Percentiles rank a stretch among this genome's conserved stretches.
Conservation (phyloP, 345 rosid species). For the Rhodamnia rubescens region DNA sequence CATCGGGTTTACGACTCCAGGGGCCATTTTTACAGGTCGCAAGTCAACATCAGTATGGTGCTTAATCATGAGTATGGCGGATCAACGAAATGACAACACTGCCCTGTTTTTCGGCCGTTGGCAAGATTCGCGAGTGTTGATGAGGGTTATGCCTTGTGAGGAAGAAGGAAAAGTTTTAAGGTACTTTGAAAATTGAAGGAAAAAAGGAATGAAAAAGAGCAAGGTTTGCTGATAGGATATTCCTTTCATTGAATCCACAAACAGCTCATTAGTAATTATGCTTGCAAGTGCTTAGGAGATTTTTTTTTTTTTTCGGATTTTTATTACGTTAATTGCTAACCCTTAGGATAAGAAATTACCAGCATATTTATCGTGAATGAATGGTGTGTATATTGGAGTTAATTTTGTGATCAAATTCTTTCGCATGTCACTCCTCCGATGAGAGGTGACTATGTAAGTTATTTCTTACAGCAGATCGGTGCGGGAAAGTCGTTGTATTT, state of each 20-base stretch:
- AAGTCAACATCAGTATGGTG: background rate
- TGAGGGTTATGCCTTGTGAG: background rate
- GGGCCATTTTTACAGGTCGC: background rate
- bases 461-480: accelerated
- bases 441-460: background rate
- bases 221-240: background rate
- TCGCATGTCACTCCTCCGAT: background rate
- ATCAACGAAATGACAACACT: background rate
- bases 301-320: background rate
- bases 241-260: background rate
- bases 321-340: too few species aligned
- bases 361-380: accelerated
- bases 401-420: background rate
- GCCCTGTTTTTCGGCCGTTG: background rate
- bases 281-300: background rate
- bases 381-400: accelerated
- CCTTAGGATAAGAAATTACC: too few species aligned
- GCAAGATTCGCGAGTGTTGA: background rate
- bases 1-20: background rate
- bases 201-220: background rate
- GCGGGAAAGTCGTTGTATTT: background rate
- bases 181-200: background rate
- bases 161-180: background rate
- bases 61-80: background rate
- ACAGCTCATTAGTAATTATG: background rate